Base-by-base conservation (phyloP, 306 rosid species). In the Prinsepia uniflora region DNA sequence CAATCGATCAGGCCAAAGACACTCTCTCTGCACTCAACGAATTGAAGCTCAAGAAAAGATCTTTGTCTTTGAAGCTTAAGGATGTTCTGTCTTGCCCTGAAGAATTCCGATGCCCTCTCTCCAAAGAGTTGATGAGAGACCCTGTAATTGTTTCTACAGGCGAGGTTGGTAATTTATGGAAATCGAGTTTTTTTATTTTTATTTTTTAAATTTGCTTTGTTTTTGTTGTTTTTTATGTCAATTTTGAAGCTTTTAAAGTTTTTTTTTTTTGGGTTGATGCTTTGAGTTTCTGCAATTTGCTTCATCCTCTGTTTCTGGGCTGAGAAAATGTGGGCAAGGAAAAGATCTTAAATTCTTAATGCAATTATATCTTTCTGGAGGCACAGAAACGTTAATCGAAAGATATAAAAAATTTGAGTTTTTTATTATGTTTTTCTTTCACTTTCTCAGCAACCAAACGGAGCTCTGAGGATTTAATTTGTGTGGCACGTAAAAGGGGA, bases 41-140 rank as follows among this genome's bases (percentile, higher is more conserved):
- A 12, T 67, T 90, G 83, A 88, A 83, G 75, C 78, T 88, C 41
- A 83, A 79, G 64, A 83, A 78, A 46, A 67, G 81, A 63, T 82
- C 93, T 39, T 70, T 78, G 13, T 84, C 95, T 69, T 48, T 84
- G 66, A 86, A 81, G 78, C 77, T 77, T 3, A 82, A 60, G 13
- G 84, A 82, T 13, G 71, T 74, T 70, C 76, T 82, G 40, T 13
- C 79, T 22, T 89, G 82, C 50, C 96, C 96, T 3, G 88, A 84
- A 15, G 95, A 88, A 71, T 92, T 89, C 64, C 85, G 83, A 9
- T 92, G 98, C 58, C 98, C 98, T 1, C 86, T 92, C 64, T 92
- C 96, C 62, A 85, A 85, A 47, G 96, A 92, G 57, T 79, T 92
- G 82, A 92, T 92, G 98, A 85, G 81, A 88, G 98, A 92, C 86